A percentile compares a stretch with the other conserved stretches of the same genome.
These are phyloP conservation scores for Neospora caninum DNA, from an alignment of 169 alveolate species.

Conservation along the genomic window DNA sequence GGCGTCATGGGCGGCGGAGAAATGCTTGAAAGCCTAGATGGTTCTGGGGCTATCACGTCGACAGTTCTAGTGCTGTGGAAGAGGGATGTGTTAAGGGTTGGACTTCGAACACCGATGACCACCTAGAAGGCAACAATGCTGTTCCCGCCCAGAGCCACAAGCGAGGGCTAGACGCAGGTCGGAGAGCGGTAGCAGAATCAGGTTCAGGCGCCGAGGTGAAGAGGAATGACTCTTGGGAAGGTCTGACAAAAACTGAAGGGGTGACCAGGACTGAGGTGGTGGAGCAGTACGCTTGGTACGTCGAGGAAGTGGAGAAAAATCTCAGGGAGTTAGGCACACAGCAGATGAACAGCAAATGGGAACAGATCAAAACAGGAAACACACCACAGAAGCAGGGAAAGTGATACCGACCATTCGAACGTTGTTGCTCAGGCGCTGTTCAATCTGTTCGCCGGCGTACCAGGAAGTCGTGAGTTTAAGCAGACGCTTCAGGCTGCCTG, in stretches of 20 bases:
- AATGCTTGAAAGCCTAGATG: neutral
- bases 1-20: constrained; percentile 25
- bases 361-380: no score
- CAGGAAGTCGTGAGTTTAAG: neutral
- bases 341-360: neutral
- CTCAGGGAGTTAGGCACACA: neutral
- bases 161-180: neutral
- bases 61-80: neutral
- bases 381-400: neutral
- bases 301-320: neutral
- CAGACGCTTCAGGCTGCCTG: neutral
- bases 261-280: neutral
- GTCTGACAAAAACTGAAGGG: neutral
- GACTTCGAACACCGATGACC: neutral
- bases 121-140: neutral
- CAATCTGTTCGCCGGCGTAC: neutral
- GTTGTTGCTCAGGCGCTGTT: neutral
- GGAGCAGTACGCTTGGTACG: neutral
- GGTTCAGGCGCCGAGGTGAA: no score
- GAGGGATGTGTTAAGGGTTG: neutral
- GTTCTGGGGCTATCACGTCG: neutral
- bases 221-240: no score
- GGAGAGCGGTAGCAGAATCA: no score
- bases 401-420: neutral
- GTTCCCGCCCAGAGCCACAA: neutral